phyloP scores from a whole-genome alignment of 2,329 filamentous ascomycete species.

The Fusarium beomiforme region DNA sequence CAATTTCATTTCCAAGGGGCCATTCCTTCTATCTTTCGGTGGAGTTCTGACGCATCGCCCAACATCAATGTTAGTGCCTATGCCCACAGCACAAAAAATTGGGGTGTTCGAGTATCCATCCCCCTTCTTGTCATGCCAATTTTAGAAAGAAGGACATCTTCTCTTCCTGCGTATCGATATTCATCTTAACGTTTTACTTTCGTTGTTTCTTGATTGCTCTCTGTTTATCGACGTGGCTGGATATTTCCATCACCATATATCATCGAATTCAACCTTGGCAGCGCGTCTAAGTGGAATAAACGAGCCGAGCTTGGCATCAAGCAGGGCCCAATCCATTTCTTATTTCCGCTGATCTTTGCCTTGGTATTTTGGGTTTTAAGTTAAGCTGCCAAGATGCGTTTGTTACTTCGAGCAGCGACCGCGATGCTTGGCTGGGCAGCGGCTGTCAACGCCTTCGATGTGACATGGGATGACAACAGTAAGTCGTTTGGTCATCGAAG shows the following conservation, averaged over 20 bases:
- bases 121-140: constrained; percentile 8
- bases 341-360: constrained; percentile 9
- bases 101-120: constrained; percentile 8
- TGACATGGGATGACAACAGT: constrained; percentile 39
- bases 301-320: constrained; percentile 12
- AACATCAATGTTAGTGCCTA: constrained; percentile 7
- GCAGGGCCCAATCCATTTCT: constrained; percentile 3
- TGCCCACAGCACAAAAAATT: constrained; percentile 16
- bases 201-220: background rate
- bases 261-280: constrained; percentile 14
- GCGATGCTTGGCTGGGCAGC: constrained; percentile 25
- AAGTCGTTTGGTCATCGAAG: background rate
- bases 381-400: constrained; percentile 32
- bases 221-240: constrained; percentile 9
- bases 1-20: constrained; percentile 26
- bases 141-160: constrained; percentile 2
- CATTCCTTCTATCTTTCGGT: constrained; percentile 13
- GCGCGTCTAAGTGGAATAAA: constrained; percentile 23
- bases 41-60: constrained; percentile 30
- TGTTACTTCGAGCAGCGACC: constrained; percentile 24
- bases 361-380: constrained; percentile 9
- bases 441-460: constrained; percentile 23
- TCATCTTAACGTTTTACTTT: background rate
- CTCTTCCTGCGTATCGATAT: background rate
- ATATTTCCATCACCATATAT: constrained; percentile 7